These are phyloP conservation scores for Xylariales sp. DNA, from an alignment of 2,329 filamentous ascomycete genomes.

Conservation along the genomic window DNA sequence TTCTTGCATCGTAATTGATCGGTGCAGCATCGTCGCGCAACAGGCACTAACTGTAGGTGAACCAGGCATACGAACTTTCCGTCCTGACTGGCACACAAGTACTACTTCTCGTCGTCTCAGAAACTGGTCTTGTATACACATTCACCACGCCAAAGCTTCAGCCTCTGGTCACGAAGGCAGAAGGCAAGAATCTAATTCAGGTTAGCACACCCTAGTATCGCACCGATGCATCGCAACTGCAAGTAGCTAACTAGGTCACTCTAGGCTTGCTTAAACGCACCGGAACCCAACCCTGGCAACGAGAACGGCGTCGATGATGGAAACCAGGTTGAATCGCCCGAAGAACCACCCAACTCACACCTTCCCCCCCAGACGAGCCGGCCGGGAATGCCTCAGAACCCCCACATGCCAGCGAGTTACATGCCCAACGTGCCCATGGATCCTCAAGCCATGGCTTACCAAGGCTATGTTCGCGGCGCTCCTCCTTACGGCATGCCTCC, in stretches of 20 bases:
- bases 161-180: slow-evolving; percentile 96
- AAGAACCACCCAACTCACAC: slow-evolving; percentile 83
- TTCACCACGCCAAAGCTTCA: slow-evolving; percentile 99
- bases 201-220: slow-evolving; percentile 59
- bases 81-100: slow-evolving; percentile 98
- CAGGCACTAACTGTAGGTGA: slow-evolving; percentile 39
- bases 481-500: slow-evolving; percentile 83
- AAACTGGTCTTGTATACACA: slow-evolving; percentile 97
- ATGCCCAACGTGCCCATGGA: slow-evolving; percentile 75
- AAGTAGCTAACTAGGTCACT: slow-evolving; percentile 50
- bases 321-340: slow-evolving; percentile 87
- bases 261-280: slow-evolving; percentile 95
- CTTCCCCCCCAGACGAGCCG: slow-evolving; percentile 73
- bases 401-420: slow-evolving; percentile 73
- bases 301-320: slow-evolving; percentile 84
- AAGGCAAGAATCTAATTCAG: slow-evolving; percentile 99
- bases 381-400: slow-evolving; percentile 73
- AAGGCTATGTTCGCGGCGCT: slow-evolving; percentile 77
- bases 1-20: slow-evolving; percentile 13
- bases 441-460: slow-evolving; percentile 83
- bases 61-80: slow-evolving; percentile 93
- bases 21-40: slow-evolving; percentile 33
- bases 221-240: slow-evolving; percentile 11
- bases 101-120: slow-evolving; percentile 92
- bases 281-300: slow-evolving; percentile 83